These are phyloP conservation scores for Aspergillus tanneri DNA, from an alignment of 2,329 filamentous ascomycete species.

Conservation along the genomic window DNA sequence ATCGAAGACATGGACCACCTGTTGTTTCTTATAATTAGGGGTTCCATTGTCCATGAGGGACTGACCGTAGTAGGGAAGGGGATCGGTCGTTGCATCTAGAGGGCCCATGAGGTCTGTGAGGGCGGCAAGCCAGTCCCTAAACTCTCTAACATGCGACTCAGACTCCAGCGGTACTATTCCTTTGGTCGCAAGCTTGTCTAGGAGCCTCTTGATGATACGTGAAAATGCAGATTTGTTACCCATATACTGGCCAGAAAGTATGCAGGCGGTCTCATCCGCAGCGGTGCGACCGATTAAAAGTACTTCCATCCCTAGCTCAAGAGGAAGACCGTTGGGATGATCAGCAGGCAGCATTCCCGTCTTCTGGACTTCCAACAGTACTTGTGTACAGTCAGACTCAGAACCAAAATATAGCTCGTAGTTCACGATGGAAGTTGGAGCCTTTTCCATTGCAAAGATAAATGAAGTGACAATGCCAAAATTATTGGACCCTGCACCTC, in stretches of 20 bases:
- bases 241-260: constrained; percentile 2
- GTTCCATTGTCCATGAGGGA: constrained; percentile 5
- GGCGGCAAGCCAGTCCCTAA: constrained; percentile 3
- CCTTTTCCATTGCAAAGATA: constrained; percentile 6
- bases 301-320: constrained; percentile 4
- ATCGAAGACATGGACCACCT: neutral
- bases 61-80: constrained; percentile 11
- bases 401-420: constrained; percentile 9
- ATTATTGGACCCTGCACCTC: constrained; percentile 11
- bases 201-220: neutral
- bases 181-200: neutral
- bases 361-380: constrained; percentile 5
- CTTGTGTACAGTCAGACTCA: constrained; percentile 8
- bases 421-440: constrained; percentile 4
- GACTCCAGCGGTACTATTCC: constrained; percentile 1
- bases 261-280: neutral
- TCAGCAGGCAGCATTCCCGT: neutral
- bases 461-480: constrained; percentile 10
- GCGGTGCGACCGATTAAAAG: constrained; percentile 2
- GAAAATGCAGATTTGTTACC: neutral
- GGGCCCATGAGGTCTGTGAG: constrained; percentile 12
- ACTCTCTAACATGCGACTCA: constrained; percentile 2
- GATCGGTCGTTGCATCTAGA: constrained; percentile 2
- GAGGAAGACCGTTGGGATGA: neutral
- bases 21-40: constrained; percentile 1